Conservation (phyloP, 768 basidiomycete species). For the Baorangia bicolor region DNA sequence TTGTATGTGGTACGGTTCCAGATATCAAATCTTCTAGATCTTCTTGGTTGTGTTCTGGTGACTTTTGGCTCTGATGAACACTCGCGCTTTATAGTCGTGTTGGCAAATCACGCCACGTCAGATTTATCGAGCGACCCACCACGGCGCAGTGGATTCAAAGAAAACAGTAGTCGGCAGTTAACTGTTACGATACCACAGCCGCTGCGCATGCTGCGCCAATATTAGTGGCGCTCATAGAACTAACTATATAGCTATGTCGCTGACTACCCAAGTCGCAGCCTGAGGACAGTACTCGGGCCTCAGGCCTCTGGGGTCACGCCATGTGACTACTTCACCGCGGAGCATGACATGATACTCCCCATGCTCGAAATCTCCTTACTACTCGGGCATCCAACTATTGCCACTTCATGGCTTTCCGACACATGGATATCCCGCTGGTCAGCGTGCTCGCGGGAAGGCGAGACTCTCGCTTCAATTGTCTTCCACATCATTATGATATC, state of each 20-base stretch:
- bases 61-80: background rate
- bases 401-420: too few relatives aligned
- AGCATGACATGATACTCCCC: too few relatives aligned
- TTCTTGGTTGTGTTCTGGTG: background rate
- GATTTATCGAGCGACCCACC: background rate
- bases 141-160: background rate
- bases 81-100: slow-evolving; percentile 10
- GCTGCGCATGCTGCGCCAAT: background rate
- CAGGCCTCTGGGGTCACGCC: background rate
- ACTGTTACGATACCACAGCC: too few relatives aligned
- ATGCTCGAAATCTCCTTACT: too few relatives aligned
- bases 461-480: background rate
- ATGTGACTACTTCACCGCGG: too few relatives aligned
- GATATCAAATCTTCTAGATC: background rate
- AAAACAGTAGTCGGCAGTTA: background rate
- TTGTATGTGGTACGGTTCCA: background rate
- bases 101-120: background rate
- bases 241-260: background rate
- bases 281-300: too few relatives aligned
- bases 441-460: too few relatives aligned
- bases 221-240: background rate
- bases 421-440: too few relatives aligned
- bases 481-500: too few relatives aligned
- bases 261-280: background rate
- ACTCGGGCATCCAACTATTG: too few relatives aligned